phyloP scores from a whole-genome alignment of 768 basidiomycete genomes.

The Calocybe indica region DNA sequence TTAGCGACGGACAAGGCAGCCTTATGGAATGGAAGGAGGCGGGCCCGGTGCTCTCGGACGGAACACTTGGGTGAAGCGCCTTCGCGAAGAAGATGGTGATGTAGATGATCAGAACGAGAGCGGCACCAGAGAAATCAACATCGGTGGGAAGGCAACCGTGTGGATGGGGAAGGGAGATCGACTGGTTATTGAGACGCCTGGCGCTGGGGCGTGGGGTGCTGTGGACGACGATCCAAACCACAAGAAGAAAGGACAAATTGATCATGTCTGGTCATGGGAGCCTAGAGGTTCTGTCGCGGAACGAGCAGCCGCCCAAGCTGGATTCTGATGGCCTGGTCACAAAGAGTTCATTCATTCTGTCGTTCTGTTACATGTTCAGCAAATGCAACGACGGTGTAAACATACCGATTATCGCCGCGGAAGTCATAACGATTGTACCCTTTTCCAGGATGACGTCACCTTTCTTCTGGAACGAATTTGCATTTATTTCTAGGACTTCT shows the following conservation, averaged over 20 bases:
- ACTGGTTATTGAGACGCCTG: constrained; percentile 81
- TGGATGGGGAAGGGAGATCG: constrained; percentile 86
- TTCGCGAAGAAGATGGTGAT: constrained; percentile 65
- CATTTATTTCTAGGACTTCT: too few species aligned
- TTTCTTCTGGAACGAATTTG: too few species aligned
- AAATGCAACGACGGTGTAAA: too few species aligned
- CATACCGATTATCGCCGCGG: too few species aligned
- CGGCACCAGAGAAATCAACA: constrained; percentile 61
- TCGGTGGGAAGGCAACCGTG: constrained; percentile 85
- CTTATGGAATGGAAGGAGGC: constrained; percentile 84
- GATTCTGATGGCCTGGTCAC: constrained; percentile 32
- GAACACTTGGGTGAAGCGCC: constrained; percentile 84
- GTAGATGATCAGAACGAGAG: constrained; percentile 31
- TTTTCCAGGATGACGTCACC: too few species aligned
- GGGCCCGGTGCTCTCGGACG: constrained; percentile 62
- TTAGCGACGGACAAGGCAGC: constrained; percentile 78
- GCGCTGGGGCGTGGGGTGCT: constrained; percentile 83
- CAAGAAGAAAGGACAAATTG: constrained; percentile 16
- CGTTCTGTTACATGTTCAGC: too few species aligned
- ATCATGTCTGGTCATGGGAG: constrained; percentile 49
- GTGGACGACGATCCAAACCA: constrained; percentile 19
- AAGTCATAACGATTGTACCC: too few species aligned
- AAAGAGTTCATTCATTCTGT: too few species aligned
- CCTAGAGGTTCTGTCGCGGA: constrained; percentile 69
- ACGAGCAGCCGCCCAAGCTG: constrained; percentile 55